phyloP scores from a whole-genome alignment of 2,329 filamentous ascomycete species.

The Calonectria pteridis region DNA sequence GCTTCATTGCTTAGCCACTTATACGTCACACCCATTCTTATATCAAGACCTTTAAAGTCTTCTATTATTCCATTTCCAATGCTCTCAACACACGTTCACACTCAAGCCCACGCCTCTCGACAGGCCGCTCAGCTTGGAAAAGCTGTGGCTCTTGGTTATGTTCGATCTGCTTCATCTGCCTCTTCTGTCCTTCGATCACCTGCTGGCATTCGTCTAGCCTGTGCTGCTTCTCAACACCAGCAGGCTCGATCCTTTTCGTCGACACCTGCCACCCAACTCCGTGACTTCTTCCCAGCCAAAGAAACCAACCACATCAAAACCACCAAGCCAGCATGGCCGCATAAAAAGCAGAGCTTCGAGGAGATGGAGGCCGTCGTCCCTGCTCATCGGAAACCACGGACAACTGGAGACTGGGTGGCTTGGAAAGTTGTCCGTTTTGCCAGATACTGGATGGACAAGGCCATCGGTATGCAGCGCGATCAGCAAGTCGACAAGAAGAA shows the following conservation, averaged over 20 bases:
- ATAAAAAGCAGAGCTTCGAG: conserved; percentile 80
- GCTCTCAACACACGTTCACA: conserved; percentile 44
- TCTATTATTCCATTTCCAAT: conserved; percentile 32
- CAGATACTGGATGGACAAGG: conserved; percentile 84
- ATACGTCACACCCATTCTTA: not conserved
- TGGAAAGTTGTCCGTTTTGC: conserved; percentile 81
- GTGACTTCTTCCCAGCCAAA: conserved; percentile 73
- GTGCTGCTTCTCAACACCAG: conserved; percentile 31
- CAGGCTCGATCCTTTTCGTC: conserved; percentile 61
- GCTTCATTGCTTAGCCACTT: not conserved
- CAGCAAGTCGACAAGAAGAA: conserved; percentile 74
- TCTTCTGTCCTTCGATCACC: conserved; percentile 29
- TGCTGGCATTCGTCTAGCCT: conserved; percentile 29
- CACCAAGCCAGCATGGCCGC: conserved; percentile 76
- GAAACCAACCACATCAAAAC: conserved; percentile 72
- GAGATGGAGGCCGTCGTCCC: conserved; percentile 82
- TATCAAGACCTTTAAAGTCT: conserved; percentile 25
- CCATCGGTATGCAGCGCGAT: conserved; percentile 78
- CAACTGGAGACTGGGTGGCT: conserved; percentile 82
- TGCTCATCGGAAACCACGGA: conserved; percentile 81
- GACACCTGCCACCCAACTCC: conserved; percentile 59
- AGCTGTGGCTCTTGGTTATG: conserved; percentile 37
- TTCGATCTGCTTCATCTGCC: conserved; percentile 32
- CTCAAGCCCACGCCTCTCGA: conserved; percentile 37
- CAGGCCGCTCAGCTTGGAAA: conserved; percentile 44